Evolutionary conservation across 345 rosid genomes (phyloP), one percentile per base, ranked within the genome.

Genomic region (Sisymbrium irio): DNA sequence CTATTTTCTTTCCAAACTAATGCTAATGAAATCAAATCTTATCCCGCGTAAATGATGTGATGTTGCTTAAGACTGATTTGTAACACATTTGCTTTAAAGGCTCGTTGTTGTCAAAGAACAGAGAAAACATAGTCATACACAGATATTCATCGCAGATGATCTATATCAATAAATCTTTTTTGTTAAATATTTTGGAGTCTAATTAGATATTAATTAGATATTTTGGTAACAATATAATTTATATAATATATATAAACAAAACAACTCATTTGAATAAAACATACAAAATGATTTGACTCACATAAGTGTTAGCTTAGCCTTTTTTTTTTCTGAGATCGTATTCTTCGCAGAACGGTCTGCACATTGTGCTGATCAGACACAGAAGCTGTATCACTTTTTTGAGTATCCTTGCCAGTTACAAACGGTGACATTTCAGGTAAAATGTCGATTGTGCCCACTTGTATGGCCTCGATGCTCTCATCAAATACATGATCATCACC

Each of bases 391-490:
- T 88, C 98, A 74, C 65, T 67, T 56, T 66, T 61, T 66, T 78
- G 72, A 64, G 79, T 76, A 75, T 87, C 87, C 50, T 58, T 84
- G 67, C 66, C 74, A 62, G 74, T 65, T 49, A 90, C 81, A 84
- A 90, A 76, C 12, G 91, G 96, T 42, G 96, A 78, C 67, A 89
- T 85, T 76, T 95, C 99, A 9, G 96, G 98, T 35, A 35, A 9
- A 35, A 35, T 35, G 10, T 35, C 37, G 10, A 35, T 35, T 35
- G 37, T 35, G 37, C 10, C 37, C 37, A 35, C 10, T 88, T 92
- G 72, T 86, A 95, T 42, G 98, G 96, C 65, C 90, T 96, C 41
- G 86, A 88, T 63, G 77, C 75, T 84, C 56, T 76, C 83, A 79
- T 85, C 91, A 70, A 92, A 90, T 51, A 65, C 77, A 40, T 71